Base-by-base conservation (phyloP, 2,329 filamentous ascomycete species). In the Xylariaceae sp. region DNA sequence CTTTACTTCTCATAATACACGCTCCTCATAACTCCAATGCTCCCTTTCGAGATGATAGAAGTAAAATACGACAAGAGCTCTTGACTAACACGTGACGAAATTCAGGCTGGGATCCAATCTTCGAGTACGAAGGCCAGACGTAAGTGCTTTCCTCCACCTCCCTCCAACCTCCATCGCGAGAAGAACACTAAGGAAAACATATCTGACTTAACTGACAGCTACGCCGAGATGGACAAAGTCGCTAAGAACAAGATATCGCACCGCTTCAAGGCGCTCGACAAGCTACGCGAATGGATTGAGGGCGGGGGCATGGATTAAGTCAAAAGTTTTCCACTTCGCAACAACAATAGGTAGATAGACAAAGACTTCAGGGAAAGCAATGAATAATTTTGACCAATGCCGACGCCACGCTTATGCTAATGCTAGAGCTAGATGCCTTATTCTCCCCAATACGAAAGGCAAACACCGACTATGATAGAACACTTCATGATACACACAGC, bases 211-310 rank as follows among this genome's bases (percentile, higher is more conserved):
- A 5, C 5, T 3, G 12, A 52, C 36, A 86, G 82, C 2, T 86
- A 95, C 64, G 93, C 93, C 22, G 93, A 98, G 72, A 98, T 98
- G 93, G 86, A 89, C 41, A 91, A 86, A 67, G 70, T 65, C 8
- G 80, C 83, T 64, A 94, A 94, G 82, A 98, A 97, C 72, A 81
- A 83, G 62, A 88, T 98, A 60, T 96, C 91, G 21, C 93, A 98
- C 70, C 86, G 93, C 35, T 85, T 80, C 54, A 88, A 85, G 61
- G 93, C 93, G n/a, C 72, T 98, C 42, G 77, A 82, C 54, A 95
- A 95, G 69, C 75, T 98, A 53, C 87, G 88, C 62, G 75, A 74
- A 27, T 97, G 92, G 89, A 77, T 95, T 56, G 76, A 78, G 47
- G 72, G 36, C 20, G 60, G 61, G 6, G 59, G 56, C 10, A 52